These are phyloP conservation scores for Aspergillus uvarum DNA, from an alignment of 2,329 filamentous ascomycete genomes.

Conservation along the genomic window DNA sequence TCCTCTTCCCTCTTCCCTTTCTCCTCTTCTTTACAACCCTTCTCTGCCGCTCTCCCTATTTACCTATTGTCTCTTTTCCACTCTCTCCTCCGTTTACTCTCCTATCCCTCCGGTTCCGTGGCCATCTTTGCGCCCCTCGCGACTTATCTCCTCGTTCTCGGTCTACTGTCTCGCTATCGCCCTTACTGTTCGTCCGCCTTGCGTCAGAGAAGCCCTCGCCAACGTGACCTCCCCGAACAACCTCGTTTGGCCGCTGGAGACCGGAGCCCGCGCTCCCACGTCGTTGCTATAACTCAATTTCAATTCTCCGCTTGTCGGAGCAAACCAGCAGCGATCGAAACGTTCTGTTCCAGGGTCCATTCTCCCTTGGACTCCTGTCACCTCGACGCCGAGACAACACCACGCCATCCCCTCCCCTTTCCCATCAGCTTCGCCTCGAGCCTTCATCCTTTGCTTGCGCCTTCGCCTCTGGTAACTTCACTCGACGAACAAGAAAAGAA, in stretches of 20 bases:
- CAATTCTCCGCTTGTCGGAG: slow-evolving; percentile 16
- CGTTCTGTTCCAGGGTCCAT: slow-evolving; percentile 8
- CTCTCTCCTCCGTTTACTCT: slow-evolving; percentile 1
- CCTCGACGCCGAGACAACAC: slow-evolving; percentile 18
- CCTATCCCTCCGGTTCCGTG: slow-evolving; percentile 25
- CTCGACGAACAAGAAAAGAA: not conserved
- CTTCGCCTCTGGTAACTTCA: not conserved
- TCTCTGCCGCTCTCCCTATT: slow-evolving; percentile 16
- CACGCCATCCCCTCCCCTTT: slow-evolving; percentile 15
- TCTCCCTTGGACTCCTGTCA: slow-evolving; percentile 11
- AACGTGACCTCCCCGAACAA: slow-evolving; percentile 29
- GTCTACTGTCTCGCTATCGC: slow-evolving; percentile 18
- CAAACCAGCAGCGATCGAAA: slow-evolving; percentile 17
- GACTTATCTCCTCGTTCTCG: slow-evolving; percentile 20
- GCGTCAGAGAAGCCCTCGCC: slow-evolving; percentile 30
- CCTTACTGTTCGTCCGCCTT: slow-evolving; percentile 30
- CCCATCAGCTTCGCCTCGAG: slow-evolving; percentile 14
- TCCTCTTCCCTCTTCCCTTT: slow-evolving; percentile 16
- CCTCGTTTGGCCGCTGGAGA: slow-evolving; percentile 27
- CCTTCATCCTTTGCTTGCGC: slow-evolving; percentile 2
- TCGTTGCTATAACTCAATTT: slow-evolving; percentile 10
- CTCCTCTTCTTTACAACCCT: slow-evolving; percentile 6
- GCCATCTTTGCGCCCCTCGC: slow-evolving; percentile 21
- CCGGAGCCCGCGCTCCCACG: slow-evolving; percentile 20
- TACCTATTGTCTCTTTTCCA: slow-evolving; percentile 6